Base-by-base conservation (phyloP, 495 filamentous ascomycete genomes). In the Xylaria longipes region DNA sequence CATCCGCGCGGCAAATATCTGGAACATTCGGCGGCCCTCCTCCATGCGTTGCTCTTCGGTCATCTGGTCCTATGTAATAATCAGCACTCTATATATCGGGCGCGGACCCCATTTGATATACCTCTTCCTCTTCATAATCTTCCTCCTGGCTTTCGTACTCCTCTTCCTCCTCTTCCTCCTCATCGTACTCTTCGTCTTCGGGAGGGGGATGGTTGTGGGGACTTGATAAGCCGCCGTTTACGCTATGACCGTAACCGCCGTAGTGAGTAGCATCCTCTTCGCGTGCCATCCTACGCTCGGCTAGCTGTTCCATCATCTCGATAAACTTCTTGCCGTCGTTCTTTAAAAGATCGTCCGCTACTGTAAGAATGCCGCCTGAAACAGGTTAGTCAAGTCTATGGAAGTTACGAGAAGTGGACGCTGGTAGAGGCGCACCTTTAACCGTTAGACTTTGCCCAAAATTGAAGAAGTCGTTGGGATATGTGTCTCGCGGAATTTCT, bases 251-350 rank as follows among this genome's bases (percentile, higher is more conserved):
- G 73, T 93, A 92, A 62, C 86, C 88, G 72, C 91, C 89, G 71
- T 83, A 86, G 78, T 91, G 89, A 70, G 89, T 92, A 76, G 91
- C 90, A 20, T 93, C 93, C 79, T 98, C 94, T 82, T 99, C 96
- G 43, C 96, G 91, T 74, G 94, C 91, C 95, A 99, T 98, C 73
- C 96, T 90, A 70, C 95, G 92, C 82, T 99, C 97, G 14, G 96
- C 97, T 75, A 99, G 88, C 80, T 98, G 95, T 80, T 99, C 96
- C 97, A 99, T 99, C 96, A 99, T 98, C 81, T 99, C 96, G 81
- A 99, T 99, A 85, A 99, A 99, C 78, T 97, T 97, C 81, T 97
- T 97, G 78, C 96, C 96, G 80, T 99, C 96, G 80, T 99, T 99
- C 81, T 98, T 97, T 41, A 99, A 87, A 63, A 99, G 86, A 82